A percentile compares a stretch with the other conserved stretches of the same genome.
These are phyloP conservation scores for Murraya koenigii DNA, from an alignment of 345 rosid species.

Conservation along the genomic window DNA sequence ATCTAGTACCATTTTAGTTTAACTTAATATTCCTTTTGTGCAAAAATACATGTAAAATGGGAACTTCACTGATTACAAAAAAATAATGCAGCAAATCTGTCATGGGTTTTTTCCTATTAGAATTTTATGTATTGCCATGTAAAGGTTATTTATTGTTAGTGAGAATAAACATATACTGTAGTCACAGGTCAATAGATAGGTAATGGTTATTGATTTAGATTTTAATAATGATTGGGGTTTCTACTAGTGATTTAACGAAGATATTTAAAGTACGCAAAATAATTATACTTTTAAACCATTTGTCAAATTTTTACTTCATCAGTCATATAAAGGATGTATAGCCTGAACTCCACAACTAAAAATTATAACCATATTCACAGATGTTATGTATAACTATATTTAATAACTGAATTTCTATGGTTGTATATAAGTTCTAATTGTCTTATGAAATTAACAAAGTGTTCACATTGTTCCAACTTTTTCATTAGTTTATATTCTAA, in stretches of 20 bases:
- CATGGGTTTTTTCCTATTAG: not conserved
- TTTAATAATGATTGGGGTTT: not conserved
- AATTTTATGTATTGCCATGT: not conserved
- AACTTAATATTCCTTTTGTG: not conserved
- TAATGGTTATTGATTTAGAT: not conserved
- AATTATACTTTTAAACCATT: not conserved
- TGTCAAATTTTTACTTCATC: not conserved
- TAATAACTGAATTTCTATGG: not conserved
- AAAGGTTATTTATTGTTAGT: not conserved
- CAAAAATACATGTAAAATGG: not conserved
- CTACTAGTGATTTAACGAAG: not conserved
- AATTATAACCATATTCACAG: not conserved
- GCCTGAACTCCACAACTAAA: not conserved
- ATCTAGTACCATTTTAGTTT: not conserved
- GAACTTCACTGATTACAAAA: not conserved
- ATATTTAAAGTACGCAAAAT: not conserved
- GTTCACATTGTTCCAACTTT: no score
- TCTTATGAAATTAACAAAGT: no score
- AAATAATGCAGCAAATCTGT: not conserved
- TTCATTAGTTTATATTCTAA: conserved; percentile 13
- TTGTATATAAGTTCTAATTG: not conserved
- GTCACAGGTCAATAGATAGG: not conserved
- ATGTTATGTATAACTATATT: not conserved
- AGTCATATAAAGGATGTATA: not conserved
- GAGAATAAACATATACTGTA: not conserved